phyloP scores from a whole-genome alignment of 116 monocot genomes.

The Dioscorea cayenensis region DNA sequence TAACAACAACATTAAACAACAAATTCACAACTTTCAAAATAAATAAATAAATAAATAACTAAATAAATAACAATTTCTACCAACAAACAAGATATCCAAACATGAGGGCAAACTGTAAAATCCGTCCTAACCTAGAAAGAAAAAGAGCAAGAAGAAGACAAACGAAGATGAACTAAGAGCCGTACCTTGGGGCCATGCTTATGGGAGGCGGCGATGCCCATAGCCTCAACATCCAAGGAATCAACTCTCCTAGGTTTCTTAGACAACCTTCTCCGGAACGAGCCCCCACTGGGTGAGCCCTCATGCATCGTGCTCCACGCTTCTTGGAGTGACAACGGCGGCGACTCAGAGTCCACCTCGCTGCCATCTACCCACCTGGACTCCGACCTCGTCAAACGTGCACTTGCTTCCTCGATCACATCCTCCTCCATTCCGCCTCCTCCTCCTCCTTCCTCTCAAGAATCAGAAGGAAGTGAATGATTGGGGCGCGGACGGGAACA shows the following conservation, averaged over 20 bases:
- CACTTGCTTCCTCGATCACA: conserved; percentile 27
- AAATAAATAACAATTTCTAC: background rate
- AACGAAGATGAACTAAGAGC: background rate
- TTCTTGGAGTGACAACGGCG: conserved; percentile 14
- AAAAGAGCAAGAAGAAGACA: background rate
- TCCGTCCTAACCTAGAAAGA: background rate
- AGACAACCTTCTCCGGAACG: conserved; percentile 36
- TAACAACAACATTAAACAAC: too few species aligned
- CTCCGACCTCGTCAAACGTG: conserved; percentile 3
- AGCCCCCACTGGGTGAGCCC: background rate
- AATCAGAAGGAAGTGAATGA: too few species aligned
- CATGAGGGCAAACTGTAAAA: background rate
- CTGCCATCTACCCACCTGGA: conserved; percentile 83
- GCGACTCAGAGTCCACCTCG: conserved; percentile 73
- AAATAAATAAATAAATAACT: too few species aligned
- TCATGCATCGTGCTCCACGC: background rate
- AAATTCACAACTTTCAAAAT: too few species aligned
- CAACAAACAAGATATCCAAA: background rate
- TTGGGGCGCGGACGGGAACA: too few species aligned
- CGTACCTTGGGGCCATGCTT: conserved; percentile 49
- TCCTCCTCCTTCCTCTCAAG: background rate
- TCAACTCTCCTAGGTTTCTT: conserved; percentile 64
- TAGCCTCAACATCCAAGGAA: conserved; percentile 81
- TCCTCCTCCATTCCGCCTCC: conserved; percentile 9
- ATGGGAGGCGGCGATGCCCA: conserved; percentile 45